Evolutionary conservation across 2,329 filamentous ascomycete species (phyloP).

Genomic region (Phyllosticta paracitricarpa): DNA sequence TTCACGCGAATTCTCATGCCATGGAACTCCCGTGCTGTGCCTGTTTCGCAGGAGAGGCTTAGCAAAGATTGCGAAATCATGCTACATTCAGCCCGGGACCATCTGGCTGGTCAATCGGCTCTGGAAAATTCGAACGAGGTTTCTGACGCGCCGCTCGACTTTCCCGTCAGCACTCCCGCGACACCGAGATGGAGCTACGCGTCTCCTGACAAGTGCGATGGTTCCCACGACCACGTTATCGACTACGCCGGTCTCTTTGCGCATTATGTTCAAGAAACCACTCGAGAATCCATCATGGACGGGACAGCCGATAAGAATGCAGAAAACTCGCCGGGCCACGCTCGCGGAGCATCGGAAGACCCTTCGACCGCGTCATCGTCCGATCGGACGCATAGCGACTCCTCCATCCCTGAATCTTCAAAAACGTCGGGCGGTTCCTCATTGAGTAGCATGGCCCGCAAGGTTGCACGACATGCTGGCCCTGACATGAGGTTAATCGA

Average conservation of each 20-base stretch:
- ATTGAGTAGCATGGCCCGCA: constrained; percentile 18
- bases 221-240: not conserved
- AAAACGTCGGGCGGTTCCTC: constrained; percentile 14
- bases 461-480: constrained; percentile 15
- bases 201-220: not conserved
- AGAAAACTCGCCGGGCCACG: not conserved
- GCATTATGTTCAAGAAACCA: not conserved
- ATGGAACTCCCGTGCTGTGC: not conserved
- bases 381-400: not conserved
- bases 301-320: not conserved
- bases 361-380: not conserved
- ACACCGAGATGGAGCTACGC: not conserved
- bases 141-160: not conserved
- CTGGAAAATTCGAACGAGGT: not conserved
- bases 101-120: not conserved
- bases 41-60: not conserved
- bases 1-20: not conserved
- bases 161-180: not conserved
- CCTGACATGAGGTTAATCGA: constrained; percentile 18
- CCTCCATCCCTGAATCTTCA: not conserved
- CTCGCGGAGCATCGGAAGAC: not conserved
- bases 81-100: not conserved
- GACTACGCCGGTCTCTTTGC: not conserved
- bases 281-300: not conserved
- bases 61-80: not conserved